These are phyloP conservation scores for Aspergillus bombycis DNA, from an alignment of 2,329 filamentous ascomycete genomes.

Conservation along the genomic window DNA sequence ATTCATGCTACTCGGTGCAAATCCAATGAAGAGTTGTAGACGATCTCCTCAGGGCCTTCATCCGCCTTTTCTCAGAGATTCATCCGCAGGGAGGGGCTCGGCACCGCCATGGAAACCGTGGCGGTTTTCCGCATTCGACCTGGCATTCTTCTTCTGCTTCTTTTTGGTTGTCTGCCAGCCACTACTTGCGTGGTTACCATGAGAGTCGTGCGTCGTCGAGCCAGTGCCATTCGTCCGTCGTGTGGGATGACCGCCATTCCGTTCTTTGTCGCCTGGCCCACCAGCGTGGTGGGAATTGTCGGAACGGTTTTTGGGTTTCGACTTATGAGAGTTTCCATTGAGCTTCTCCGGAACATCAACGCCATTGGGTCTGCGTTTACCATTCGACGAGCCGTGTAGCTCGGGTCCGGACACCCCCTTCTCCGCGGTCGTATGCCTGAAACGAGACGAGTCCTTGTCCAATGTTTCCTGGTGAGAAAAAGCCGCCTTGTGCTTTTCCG, in stretches of 20 bases:
- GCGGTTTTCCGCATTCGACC: slow-evolving; percentile 37
- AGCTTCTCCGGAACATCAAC: slow-evolving; percentile 36
- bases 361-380: slow-evolving; percentile 37
- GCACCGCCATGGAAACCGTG: slow-evolving; percentile 32
- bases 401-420: slow-evolving; percentile 37
- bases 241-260: slow-evolving; percentile 28
- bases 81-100: slow-evolving; percentile 47
- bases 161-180: slow-evolving; percentile 52
- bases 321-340: slow-evolving; percentile 38
- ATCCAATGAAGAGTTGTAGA: background rate
- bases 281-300: slow-evolving; percentile 28
- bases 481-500: slow-evolving; percentile 28
- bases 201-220: slow-evolving; percentile 30
- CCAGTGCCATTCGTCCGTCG: slow-evolving; percentile 38
- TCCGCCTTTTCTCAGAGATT: slow-evolving; percentile 50
- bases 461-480: slow-evolving; percentile 20
- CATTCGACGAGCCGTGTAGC: slow-evolving; percentile 31
- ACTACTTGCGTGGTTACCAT: slow-evolving; percentile 23
- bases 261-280: slow-evolving; percentile 33
- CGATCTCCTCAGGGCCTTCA: slow-evolving; percentile 29
- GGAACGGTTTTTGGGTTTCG: slow-evolving; percentile 40
- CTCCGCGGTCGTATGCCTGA: slow-evolving; percentile 29
- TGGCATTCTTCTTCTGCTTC: slow-evolving; percentile 44
- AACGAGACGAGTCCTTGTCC: slow-evolving; percentile 36
- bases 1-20: background rate